Conservation (phyloP, 2,329 filamentous ascomycete genomes). For the Xylaria sp. region DNA sequence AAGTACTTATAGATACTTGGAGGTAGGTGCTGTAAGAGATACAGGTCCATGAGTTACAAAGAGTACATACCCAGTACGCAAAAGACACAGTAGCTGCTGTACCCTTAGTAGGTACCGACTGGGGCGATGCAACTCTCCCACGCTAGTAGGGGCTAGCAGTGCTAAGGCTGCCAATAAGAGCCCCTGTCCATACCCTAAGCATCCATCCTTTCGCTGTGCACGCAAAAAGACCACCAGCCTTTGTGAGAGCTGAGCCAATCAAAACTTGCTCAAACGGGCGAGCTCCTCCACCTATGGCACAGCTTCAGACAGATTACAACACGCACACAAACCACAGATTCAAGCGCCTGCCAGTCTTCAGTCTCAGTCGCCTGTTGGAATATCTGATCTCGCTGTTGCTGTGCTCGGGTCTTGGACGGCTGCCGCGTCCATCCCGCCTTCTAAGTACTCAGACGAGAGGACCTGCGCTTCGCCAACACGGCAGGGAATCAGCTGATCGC, state of each 20-base stretch:
- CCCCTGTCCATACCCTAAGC: conserved; percentile 36
- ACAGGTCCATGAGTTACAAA: background rate
- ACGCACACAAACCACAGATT: conserved; percentile 29
- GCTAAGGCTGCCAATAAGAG: conserved; percentile 37
- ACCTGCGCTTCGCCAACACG: conserved; percentile 24
- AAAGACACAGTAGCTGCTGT: background rate
- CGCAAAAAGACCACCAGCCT: conserved; percentile 42
- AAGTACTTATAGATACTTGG: background rate
- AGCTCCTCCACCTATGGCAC: conserved; percentile 46
- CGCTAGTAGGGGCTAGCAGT: conserved; percentile 27
- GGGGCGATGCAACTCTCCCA: conserved; percentile 6
- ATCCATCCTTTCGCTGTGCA: conserved; percentile 32
- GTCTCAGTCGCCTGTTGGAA: conserved; percentile 28
- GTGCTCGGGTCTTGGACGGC: conserved; percentile 10
- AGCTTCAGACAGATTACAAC: conserved; percentile 34
- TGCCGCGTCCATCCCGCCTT: conserved; percentile 8
- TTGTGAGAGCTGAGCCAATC: conserved; percentile 52
- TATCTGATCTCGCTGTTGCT: conserved; percentile 12
- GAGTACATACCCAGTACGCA: no score
- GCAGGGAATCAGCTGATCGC: conserved; percentile 34
- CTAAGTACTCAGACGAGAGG: background rate
- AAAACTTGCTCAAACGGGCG: conserved; percentile 58
- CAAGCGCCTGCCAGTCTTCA: conserved; percentile 28
- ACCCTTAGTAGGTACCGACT: conserved; percentile 1
- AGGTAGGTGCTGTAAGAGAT: background rate